phyloP scores from a whole-genome alignment of 805 yeast species.

The Yamadazyma akitaensis region DNA sequence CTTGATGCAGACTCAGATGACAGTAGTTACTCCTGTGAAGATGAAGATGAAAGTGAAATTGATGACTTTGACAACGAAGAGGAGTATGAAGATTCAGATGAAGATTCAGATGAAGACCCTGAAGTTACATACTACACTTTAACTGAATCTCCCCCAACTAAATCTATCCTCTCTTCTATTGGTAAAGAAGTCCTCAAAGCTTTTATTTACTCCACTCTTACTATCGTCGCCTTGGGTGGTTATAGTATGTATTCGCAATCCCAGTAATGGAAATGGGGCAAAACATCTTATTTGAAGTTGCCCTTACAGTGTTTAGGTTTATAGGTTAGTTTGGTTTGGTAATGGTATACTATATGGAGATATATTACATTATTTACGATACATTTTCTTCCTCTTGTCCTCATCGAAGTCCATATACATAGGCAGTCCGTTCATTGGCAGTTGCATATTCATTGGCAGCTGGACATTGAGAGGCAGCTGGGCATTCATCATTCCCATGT shows the following conservation, averaged over 20 bases:
- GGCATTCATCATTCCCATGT: conserved; percentile 4
- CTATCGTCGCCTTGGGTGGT: conserved; percentile 33
- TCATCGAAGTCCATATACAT: conserved; percentile 8
- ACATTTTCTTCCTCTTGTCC: conserved; percentile 6
- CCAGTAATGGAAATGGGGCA: background rate
- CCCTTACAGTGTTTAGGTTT: background rate
- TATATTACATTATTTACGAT: conserved; percentile 2
- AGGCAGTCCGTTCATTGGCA: conserved; percentile 7
- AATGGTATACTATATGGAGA: background rate
- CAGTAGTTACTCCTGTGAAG: background rate
- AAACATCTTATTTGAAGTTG: background rate
- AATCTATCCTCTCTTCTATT: background rate
- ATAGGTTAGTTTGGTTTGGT: background rate
- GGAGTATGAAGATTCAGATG: conserved; percentile 1
- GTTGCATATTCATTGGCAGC: conserved; percentile 16
- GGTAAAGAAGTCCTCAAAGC: conserved; percentile 34
- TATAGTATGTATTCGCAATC: conserved; percentile 25
- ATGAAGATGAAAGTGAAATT: background rate
- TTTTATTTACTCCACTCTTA: conserved; percentile 26
- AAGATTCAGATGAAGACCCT: background rate
- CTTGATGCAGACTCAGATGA: background rate
- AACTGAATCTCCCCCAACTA: background rate
- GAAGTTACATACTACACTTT: background rate
- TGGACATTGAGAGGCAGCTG: conserved; percentile 2
- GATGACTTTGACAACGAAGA: background rate